Evolutionary conservation across 202 grass and related monocot species (phyloP).

Genomic region (Miscanthus sacchariflorus): DNA sequence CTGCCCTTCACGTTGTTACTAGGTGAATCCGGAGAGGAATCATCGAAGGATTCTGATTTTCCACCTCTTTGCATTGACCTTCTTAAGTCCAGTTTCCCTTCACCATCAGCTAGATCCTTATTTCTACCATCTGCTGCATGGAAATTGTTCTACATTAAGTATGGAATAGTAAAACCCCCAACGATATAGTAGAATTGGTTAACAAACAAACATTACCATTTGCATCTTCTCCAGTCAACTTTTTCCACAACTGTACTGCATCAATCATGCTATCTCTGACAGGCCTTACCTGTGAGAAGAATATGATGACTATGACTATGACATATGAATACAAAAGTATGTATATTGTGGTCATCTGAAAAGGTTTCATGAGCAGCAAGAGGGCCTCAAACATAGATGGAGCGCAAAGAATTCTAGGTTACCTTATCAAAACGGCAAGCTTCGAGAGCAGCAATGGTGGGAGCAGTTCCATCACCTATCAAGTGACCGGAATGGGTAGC

Average conservation of each 20-base stretch:
- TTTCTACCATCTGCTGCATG: slow-evolving; percentile 72
- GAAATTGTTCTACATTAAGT: slow-evolving; percentile 28
- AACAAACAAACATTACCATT: slow-evolving; percentile 58
- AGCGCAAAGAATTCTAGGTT: slow-evolving; percentile 32
- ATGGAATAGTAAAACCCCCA: slow-evolving; percentile 22
- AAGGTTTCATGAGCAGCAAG: slow-evolving; percentile 33
- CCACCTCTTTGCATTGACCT: slow-evolving; percentile 48
- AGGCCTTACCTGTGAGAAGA: slow-evolving; percentile 77
- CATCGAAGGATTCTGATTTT: slow-evolving; percentile 30
- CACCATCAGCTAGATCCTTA: slow-evolving; percentile 59
- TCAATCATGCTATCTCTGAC: slow-evolving; percentile 96
- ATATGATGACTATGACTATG: slow-evolving; percentile 12
- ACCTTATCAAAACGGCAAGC: slow-evolving; percentile 99
- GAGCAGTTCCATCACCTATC: slow-evolving; percentile 73
- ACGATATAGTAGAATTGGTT: not conserved
- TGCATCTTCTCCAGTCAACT: slow-evolving; percentile 70
- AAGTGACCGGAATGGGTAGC: slow-evolving; percentile 77
- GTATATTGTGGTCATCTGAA: slow-evolving; percentile 17
- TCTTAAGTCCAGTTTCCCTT: slow-evolving; percentile 61
- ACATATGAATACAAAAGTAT: slow-evolving; percentile 40
- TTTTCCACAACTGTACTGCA: slow-evolving; percentile 90
- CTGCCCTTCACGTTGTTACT: slow-evolving; percentile 61
- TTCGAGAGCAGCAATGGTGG: slow-evolving; percentile 82
- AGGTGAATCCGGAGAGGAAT: slow-evolving; percentile 62
- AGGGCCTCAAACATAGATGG: slow-evolving; percentile 19